Evolutionary conservation across 805 yeast species (phyloP).

Genomic region (Starmerella tilneyi): DNA sequence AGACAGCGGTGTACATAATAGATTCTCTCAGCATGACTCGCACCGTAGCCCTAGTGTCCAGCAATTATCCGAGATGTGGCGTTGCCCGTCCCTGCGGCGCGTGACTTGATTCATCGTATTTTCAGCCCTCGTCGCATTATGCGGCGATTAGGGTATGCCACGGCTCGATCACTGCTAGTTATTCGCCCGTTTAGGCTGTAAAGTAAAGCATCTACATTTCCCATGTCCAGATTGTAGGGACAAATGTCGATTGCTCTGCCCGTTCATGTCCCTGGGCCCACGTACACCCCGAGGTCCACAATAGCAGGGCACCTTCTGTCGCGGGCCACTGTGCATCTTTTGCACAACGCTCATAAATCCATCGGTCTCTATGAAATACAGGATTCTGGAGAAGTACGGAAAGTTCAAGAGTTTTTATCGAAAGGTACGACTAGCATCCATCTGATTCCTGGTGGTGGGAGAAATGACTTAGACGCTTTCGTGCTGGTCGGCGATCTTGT

Average conservation of each 20-base stretch:
- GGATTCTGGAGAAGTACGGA: background rate
- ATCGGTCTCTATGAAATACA: background rate
- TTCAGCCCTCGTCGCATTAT: slow-evolving; percentile 3
- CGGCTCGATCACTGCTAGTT: too few species aligned
- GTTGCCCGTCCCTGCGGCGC: slow-evolving; percentile 3
- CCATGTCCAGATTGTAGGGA: too few species aligned
- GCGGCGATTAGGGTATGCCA: slow-evolving; percentile 1
- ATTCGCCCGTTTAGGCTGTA: too few species aligned
- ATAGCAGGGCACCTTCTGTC: slow-evolving; percentile 1
- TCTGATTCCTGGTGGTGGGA: background rate
- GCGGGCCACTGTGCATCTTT: background rate
- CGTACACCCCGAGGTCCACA: background rate
- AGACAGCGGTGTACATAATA: background rate
- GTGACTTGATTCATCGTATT: slow-evolving; percentile 4
- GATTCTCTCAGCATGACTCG: too few species aligned
- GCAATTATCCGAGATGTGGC: background rate
- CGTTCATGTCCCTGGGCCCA: background rate
- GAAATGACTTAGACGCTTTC: background rate
- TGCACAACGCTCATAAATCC: background rate
- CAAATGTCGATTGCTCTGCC: slow-evolving; percentile 7
- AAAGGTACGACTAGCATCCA: slow-evolving; percentile 1
- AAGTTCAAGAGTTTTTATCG: background rate
- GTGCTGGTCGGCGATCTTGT: slow-evolving; percentile 3
- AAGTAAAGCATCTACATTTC: too few species aligned
- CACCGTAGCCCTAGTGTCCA: background rate